Conservation (phyloP, 2,329 filamentous ascomycete species). For the Fusarium decemcellulare region DNA sequence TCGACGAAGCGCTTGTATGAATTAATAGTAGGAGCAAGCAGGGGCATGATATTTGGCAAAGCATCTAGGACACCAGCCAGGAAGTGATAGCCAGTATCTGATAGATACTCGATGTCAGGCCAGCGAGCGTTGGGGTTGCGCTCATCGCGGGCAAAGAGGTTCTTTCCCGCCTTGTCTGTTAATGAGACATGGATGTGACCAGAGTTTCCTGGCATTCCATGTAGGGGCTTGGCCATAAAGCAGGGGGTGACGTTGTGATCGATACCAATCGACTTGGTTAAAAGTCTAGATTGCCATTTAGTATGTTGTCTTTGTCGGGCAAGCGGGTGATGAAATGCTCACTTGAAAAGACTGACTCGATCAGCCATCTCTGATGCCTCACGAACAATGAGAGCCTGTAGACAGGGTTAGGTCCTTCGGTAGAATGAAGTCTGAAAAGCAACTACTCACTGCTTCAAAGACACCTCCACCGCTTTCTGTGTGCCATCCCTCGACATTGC, state of each 20-base stretch:
- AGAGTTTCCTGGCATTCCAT: slow-evolving; percentile 26
- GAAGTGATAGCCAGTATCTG: neutral
- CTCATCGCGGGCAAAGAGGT: neutral
- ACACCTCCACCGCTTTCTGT: neutral
- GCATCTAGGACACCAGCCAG: neutral
- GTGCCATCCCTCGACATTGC: neutral
- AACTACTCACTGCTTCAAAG: neutral
- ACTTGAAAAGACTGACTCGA: slow-evolving; percentile 91
- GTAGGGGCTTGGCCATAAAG: slow-evolving; percentile 27
- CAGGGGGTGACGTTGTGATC: slow-evolving; percentile 20
- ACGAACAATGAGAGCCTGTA: slow-evolving; percentile 80
- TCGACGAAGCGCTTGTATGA: neutral
- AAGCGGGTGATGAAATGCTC: slow-evolving; percentile 50
- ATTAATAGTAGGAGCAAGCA: neutral
- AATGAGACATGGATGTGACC: slow-evolving; percentile 24
- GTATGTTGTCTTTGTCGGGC: no score
- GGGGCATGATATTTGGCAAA: neutral
- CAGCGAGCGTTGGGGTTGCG: neutral
- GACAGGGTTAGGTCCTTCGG: no score
- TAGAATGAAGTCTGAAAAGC: no score
- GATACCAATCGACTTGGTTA: slow-evolving; percentile 6
- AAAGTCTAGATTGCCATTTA: no score
- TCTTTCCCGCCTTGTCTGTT: neutral
- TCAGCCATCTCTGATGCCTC: slow-evolving; percentile 92
- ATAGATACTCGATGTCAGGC: neutral